These are phyloP conservation scores for Serendipita sp. DNA, from an alignment of 768 basidiomycete genomes.

Conservation along the genomic window DNA sequence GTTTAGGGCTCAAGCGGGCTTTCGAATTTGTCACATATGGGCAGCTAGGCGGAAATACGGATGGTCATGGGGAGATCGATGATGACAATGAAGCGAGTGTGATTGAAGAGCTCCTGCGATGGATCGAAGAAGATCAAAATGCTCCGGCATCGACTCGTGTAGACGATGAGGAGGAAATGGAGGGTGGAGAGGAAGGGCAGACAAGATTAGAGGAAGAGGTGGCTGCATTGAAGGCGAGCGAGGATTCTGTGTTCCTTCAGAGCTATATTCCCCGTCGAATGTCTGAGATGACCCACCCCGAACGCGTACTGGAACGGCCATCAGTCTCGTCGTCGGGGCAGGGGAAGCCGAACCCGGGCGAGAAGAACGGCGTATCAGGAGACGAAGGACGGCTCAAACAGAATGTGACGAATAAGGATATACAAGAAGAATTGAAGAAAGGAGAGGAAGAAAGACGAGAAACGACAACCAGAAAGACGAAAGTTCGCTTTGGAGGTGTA, in stretches of 20 bases:
- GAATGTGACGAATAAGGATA: too few relatives aligned
- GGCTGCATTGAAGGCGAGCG: slow-evolving; percentile 29
- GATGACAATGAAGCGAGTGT: background rate
- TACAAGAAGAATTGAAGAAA: too few relatives aligned
- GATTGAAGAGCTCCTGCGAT: slow-evolving; percentile 22
- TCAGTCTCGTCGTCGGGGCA: slow-evolving; percentile 51
- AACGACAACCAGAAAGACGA: background rate
- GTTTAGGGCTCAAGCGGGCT: slow-evolving; percentile 61
- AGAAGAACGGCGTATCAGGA: too few relatives aligned
- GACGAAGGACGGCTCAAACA: too few relatives aligned
- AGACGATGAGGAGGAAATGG: background rate
- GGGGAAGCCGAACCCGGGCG: background rate
- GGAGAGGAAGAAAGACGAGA: slow-evolving; percentile 19
- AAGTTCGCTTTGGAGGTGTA: slow-evolving; percentile 7
- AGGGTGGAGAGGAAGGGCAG: slow-evolving; percentile 11
- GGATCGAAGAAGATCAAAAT: slow-evolving; percentile 29
- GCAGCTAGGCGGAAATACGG: slow-evolving; percentile 12
- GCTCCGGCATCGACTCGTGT: slow-evolving; percentile 11
- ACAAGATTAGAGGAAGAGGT: slow-evolving; percentile 13
- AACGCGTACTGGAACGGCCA: slow-evolving; percentile 64
- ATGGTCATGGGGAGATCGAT: slow-evolving; percentile 13
- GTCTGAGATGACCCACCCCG: slow-evolving; percentile 88
- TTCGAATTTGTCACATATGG: slow-evolving; percentile 72
- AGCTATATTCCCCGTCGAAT: slow-evolving; percentile 88
- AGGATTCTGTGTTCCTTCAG: slow-evolving; percentile 76